Conservation (phyloP, 2,329 filamentous ascomycete species). For the Stachybotrys chlorohalonatus region DNA sequence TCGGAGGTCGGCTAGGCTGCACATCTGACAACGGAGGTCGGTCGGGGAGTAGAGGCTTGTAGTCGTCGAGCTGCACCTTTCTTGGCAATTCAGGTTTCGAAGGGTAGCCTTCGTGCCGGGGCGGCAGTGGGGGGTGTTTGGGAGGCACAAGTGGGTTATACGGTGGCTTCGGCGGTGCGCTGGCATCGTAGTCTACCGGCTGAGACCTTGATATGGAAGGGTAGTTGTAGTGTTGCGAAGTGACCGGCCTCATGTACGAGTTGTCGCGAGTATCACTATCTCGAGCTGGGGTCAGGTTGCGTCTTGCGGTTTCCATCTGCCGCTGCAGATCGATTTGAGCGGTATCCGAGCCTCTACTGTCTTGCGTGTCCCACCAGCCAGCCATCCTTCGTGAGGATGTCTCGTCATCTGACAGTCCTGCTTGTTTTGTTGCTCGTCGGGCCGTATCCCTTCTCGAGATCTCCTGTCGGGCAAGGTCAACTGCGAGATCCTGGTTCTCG, state of each 20-base stretch:
- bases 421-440: conserved; percentile 46
- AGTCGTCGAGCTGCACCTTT: conserved; percentile 16
- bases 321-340: conserved; percentile 36
- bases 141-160: conserved; percentile 14
- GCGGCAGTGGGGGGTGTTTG: conserved; percentile 11
- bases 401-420: conserved; percentile 47
- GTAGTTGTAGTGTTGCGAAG: conserved; percentile 38
- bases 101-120: conserved; percentile 2
- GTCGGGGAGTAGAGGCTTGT: conserved; percentile 11
- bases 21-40: conserved; percentile 1
- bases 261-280: conserved; percentile 12
- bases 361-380: conserved; percentile 34
- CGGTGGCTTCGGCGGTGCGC: conserved; percentile 15
- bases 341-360: conserved; percentile 6
- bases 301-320: conserved; percentile 45
- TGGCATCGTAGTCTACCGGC: conserved; percentile 34
- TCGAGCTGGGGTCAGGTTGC: conserved; percentile 29
- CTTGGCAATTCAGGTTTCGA: conserved; percentile 15
- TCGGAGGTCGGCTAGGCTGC: conserved; percentile 17
- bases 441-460: conserved; percentile 57
- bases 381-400: conserved; percentile 43
- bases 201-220: conserved; percentile 45
- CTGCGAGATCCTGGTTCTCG: conserved; percentile 66
- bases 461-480: conserved; percentile 67
- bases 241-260: conserved; percentile 15